Conservation (phyloP, 495 filamentous ascomycete genomes). For the Parmelia sp. region DNA sequence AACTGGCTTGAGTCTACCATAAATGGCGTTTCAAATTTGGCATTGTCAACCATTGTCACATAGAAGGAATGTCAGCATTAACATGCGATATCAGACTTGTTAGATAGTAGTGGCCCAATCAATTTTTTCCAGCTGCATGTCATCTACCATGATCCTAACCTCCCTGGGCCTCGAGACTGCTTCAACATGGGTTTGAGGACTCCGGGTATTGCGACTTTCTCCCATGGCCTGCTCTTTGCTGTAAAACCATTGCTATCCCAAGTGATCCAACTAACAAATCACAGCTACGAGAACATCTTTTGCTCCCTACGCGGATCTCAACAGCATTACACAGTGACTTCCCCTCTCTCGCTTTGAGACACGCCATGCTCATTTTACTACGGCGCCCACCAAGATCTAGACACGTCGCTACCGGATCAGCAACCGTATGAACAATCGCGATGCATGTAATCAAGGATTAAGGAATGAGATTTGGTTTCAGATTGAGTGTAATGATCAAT, state of each 20-base stretch:
- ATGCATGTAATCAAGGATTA: neutral
- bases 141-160: neutral
- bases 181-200: neutral
- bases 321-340: neutral
- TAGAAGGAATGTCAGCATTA: constrained; percentile 6
- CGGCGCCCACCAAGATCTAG: neutral
- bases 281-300: neutral
- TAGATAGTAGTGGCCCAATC: neutral
- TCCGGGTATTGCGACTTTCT: neutral
- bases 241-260: neutral
- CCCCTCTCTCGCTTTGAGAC: neutral
- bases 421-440: neutral
- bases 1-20: constrained; percentile 2
- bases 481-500: constrained; percentile 50
- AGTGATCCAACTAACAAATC: neutral
- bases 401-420: neutral
- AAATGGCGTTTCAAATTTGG: constrained; percentile 13
- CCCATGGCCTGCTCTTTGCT: neutral
- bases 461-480: constrained; percentile 28
- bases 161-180: neutral
- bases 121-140: neutral
- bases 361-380: neutral
- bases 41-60: constrained; percentile 20
- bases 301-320: neutral
- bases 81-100: neutral